Percentiles rank a stretch among this genome's conserved stretches.
Evolutionary conservation across 202 grass and related monocot genomes (phyloP).

Genomic region (Elaeis oleifera): DNA sequence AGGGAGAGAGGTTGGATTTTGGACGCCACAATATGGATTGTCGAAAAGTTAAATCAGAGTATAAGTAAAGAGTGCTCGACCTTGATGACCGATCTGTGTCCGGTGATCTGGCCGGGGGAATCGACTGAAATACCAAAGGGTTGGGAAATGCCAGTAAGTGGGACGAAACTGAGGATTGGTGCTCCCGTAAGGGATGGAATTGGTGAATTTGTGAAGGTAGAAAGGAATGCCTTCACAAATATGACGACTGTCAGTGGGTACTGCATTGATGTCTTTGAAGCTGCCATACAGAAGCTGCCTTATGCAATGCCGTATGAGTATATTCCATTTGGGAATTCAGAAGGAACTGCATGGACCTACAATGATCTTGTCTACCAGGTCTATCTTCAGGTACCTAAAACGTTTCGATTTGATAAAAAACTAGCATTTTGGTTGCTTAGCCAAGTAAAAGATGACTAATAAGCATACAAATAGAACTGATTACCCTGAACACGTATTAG

Average conservation of each 20-base stretch:
- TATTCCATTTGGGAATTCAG: constrained; percentile 7
- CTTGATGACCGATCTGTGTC: constrained; percentile 18
- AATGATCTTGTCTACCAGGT: constrained; percentile 50
- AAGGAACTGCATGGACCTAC: constrained; percentile 18
- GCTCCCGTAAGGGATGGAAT: constrained; percentile 8
- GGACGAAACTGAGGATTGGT: constrained; percentile 38
- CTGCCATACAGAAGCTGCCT: constrained; percentile 40
- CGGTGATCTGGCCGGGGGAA: constrained; percentile 46
- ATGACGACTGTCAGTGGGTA: constrained; percentile 12
- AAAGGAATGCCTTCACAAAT: constrained; percentile 22
- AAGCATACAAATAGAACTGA: too few relatives aligned
- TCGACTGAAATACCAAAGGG: constrained; percentile 30
- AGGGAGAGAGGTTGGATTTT: constrained; percentile 35
- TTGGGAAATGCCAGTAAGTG: constrained; percentile 39
- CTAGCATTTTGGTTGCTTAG: too few relatives aligned
- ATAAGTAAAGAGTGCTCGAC: not conserved
- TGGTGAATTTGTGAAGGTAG: constrained; percentile 22
- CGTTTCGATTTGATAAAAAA: too few relatives aligned
- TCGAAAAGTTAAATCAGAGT: constrained; percentile 1
- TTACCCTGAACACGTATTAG: too few relatives aligned
- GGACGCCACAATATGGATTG: constrained; percentile 32
- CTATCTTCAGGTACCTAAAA: constrained; percentile 26
- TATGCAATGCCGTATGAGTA: constrained; percentile 37
- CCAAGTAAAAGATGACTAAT: too few relatives aligned
- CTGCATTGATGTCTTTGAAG: constrained; percentile 45